Conservation (phyloP, 805 yeast genomes). For the Wickerhamomyces pijperi region DNA sequence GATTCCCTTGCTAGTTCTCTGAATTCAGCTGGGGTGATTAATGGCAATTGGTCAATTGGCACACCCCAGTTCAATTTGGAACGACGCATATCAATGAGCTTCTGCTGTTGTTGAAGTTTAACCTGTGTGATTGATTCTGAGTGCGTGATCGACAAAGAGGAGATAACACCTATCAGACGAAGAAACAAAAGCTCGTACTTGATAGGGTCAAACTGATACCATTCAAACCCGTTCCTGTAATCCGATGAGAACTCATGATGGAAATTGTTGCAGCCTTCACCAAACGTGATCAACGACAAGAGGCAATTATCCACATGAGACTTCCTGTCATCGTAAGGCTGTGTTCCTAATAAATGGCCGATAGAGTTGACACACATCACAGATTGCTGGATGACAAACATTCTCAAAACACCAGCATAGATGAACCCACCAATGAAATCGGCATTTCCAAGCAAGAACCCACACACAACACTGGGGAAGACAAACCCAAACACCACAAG, state of each 20-base stretch:
- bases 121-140: constrained; percentile 49
- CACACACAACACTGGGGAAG: constrained; percentile 57
- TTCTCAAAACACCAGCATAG: constrained; percentile 69
- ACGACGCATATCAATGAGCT: constrained; percentile 64
- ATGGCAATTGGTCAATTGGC: constrained; percentile 79
- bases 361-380: constrained; percentile 69
- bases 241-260: constrained; percentile 95
- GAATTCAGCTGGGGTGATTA: constrained; percentile 45
- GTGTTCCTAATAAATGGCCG: constrained; percentile 69
- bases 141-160: constrained; percentile 37
- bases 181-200: constrained; percentile 52
- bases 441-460: constrained; percentile 62
- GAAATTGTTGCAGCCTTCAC: constrained; percentile 87
- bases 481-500: constrained; percentile 41
- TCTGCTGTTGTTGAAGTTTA: constrained; percentile 73
- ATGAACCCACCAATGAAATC: constrained; percentile 69
- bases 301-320: constrained; percentile 59
- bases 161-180: constrained; percentile 45
- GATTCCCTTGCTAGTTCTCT: constrained; percentile 25
- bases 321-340: constrained; percentile 64
- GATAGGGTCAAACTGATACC: constrained; percentile 80
- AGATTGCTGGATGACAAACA: constrained; percentile 68
- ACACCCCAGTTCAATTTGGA: constrained; percentile 87
- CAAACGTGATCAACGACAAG: constrained; percentile 62
- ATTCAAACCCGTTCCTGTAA: constrained; percentile 62